Base-by-base conservation (phyloP, 129 eudicot species). In the Saposhnikovia divaricata region DNA sequence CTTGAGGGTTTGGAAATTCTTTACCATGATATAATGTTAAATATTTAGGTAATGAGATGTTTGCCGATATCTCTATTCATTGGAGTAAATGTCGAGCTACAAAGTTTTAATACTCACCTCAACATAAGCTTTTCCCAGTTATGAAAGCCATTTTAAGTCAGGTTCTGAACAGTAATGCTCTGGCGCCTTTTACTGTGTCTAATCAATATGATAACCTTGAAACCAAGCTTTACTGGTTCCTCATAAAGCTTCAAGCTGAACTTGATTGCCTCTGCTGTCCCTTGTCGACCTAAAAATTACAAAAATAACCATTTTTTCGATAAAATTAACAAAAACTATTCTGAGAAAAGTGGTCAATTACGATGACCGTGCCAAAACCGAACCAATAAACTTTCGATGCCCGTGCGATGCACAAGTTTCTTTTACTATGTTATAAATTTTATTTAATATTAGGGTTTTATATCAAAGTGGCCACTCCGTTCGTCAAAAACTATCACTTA, bases 271-370 rank as follows among this genome's bases (percentile, higher is more conserved):
- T 91, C 91, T 65, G 98, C 97, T 74, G 78, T 68, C 92, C 98
- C 82, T 86, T 86, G 16, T 87, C 91, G 37, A 94, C 97, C 98
- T 97, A n/a, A n/a, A n/a, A n/a, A n/a, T n/a, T n/a, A n/a, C n/a
- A n/a, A n/a, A n/a, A n/a, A n/a, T n/a, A n/a, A n/a, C n/a, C n/a
- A n/a, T n/a, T n/a, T n/a, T n/a, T n/a, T n/a, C n/a, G n/a, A n/a
- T n/a, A n/a, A n/a, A n/a, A n/a, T n/a, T n/a, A n/a, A n/a, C n/a
- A n/a, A n/a, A n/a, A n/a, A n/a, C n/a, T n/a, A n/a, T n/a, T n/a
- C n/a, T n/a, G n/a, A n/a, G n/a, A n/a, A n/a, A n/a, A n/a, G n/a
- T n/a, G n/a, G n/a, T n/a, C n/a, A n/a, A n/a, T n/a, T n/a, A n/a
- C n/a, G n/a, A n/a, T n/a, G n/a, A n/a, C n/a, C n/a, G n/a, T n/a